These are phyloP conservation scores for Beauveria asiatica DNA, from an alignment of 2,329 filamentous ascomycete genomes.

Conservation along the genomic window DNA sequence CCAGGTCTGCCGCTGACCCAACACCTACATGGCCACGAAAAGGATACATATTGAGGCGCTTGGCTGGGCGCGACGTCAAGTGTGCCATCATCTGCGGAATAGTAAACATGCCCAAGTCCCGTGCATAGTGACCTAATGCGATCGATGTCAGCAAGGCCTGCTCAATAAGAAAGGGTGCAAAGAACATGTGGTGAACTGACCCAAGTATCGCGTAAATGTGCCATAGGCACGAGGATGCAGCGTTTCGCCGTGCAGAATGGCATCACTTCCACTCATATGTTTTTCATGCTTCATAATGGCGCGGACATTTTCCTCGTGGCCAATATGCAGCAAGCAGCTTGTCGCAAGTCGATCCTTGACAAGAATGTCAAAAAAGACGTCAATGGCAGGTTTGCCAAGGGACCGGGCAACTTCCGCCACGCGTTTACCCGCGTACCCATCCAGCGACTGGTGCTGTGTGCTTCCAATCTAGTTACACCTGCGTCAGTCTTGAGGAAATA, in stretches of 20 bases:
- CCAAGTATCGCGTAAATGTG: conserved; percentile 18
- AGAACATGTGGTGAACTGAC: neutral
- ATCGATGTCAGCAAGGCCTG: too few species aligned
- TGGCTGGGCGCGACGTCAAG: conserved; percentile 18
- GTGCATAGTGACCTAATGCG: conserved; percentile 16
- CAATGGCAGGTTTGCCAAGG: conserved; percentile 11
- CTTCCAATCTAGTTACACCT: conserved; percentile 12
- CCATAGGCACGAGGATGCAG: conserved; percentile 19
- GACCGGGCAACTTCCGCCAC: conserved; percentile 15
- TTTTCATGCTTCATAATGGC: conserved; percentile 19
- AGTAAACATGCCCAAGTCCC: conserved; percentile 15
- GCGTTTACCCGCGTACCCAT: conserved; percentile 15
- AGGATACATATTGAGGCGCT: conserved; percentile 17
- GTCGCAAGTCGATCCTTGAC: conserved; percentile 17
- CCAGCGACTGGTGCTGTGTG: conserved; percentile 11
- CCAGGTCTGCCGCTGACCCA: conserved; percentile 18
- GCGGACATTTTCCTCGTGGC: conserved; percentile 18
- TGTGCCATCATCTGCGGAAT: conserved; percentile 18
- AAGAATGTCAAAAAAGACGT: conserved; percentile 17
- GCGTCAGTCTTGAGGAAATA: neutral
- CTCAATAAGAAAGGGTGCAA: neutral
- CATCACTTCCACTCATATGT: conserved; percentile 19
- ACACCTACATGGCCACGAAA: conserved; percentile 16
- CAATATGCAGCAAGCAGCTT: conserved; percentile 18
- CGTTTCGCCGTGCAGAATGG: conserved; percentile 17